Percentiles rank a stretch among this genome's conserved stretches.
These are phyloP conservation scores for Dothiorella sarmentorum DNA, from an alignment of 2,329 filamentous ascomycete species.

Conservation along the genomic window DNA sequence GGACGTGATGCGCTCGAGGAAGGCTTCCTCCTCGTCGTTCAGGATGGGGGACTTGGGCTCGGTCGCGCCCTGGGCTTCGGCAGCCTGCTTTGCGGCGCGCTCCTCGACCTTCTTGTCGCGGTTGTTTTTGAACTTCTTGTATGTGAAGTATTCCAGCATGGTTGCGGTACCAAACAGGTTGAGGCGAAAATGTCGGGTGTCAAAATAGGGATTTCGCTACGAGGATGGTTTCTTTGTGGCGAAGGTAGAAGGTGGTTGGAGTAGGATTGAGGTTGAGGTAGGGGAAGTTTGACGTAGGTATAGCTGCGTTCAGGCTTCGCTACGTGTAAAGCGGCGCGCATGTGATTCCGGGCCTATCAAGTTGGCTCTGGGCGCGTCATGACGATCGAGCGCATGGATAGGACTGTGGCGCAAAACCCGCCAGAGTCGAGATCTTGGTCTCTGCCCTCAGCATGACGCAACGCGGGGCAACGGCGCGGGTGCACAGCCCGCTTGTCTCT, in stretches of 20 bases:
- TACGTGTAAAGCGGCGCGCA: neutral
- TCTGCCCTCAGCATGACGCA: too few species aligned
- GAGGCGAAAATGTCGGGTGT: neutral
- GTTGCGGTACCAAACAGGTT: neutral
- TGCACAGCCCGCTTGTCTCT: too few species aligned
- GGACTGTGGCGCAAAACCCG: neutral
- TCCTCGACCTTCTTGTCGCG: slow-evolving; percentile 26
- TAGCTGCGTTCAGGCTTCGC: neutral
- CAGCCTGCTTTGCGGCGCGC: slow-evolving; percentile 19
- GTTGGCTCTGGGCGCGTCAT: neutral
- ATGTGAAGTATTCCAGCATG: slow-evolving; percentile 40
- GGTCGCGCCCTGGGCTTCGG: slow-evolving; percentile 25
- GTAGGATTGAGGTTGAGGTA: neutral
- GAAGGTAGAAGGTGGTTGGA: neutral
- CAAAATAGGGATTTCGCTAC: neutral
- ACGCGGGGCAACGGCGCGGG: too few species aligned
- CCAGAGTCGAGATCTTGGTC: too few species aligned
- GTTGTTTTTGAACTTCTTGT: slow-evolving; percentile 38
- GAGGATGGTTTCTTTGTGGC: neutral
- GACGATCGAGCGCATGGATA: slow-evolving; percentile 2
- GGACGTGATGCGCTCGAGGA: slow-evolving; percentile 51
- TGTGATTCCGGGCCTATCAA: slow-evolving; percentile 16
- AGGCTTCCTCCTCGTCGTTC: slow-evolving; percentile 60
- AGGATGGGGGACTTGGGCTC: slow-evolving; percentile 43
- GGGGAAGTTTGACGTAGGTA: neutral